These are phyloP conservation scores for Cladosporium cucumerinum DNA, from an alignment of 2,329 filamentous ascomycete genomes.

Conservation along the genomic window DNA sequence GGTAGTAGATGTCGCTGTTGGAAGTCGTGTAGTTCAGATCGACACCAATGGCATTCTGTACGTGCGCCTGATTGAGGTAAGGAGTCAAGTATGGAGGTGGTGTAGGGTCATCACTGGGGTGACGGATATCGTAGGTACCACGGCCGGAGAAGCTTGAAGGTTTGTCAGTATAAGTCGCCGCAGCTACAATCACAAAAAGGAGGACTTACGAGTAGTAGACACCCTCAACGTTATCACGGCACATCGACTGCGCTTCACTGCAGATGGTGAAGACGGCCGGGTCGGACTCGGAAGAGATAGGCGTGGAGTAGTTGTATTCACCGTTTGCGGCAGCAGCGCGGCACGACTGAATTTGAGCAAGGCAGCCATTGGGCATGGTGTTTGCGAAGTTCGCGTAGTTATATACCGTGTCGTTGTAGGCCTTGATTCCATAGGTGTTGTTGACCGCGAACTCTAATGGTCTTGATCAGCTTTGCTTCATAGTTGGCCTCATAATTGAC, in stretches of 20 bases:
- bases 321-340: conserved; percentile 39
- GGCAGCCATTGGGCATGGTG: conserved; percentile 47
- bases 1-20: conserved; percentile 51
- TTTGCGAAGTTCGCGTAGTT: conserved; percentile 57
- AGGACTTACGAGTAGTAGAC: conserved; percentile 50
- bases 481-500: background rate
- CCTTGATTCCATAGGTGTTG: conserved; percentile 55
- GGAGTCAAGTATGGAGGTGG: conserved; percentile 59
- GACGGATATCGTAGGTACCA: conserved; percentile 60
- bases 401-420: conserved; percentile 58
- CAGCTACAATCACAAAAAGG: conserved; percentile 38
- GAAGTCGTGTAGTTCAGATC: conserved; percentile 54
- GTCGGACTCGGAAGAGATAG: conserved; percentile 8
- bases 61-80: conserved; percentile 59
- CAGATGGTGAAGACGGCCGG: conserved; percentile 42
- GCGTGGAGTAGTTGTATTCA: conserved; percentile 26
- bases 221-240: conserved; percentile 54
- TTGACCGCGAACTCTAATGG: conserved; percentile 48
- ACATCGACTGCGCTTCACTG: conserved; percentile 53
- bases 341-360: conserved; percentile 51
- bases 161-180: conserved; percentile 30
- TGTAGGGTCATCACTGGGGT: conserved; percentile 55
- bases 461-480: background rate
- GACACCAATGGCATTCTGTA: conserved; percentile 57
- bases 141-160: conserved; percentile 44